phyloP scores from a whole-genome alignment of 169 alveolate species.

The Toxoplasma gondii region DNA sequence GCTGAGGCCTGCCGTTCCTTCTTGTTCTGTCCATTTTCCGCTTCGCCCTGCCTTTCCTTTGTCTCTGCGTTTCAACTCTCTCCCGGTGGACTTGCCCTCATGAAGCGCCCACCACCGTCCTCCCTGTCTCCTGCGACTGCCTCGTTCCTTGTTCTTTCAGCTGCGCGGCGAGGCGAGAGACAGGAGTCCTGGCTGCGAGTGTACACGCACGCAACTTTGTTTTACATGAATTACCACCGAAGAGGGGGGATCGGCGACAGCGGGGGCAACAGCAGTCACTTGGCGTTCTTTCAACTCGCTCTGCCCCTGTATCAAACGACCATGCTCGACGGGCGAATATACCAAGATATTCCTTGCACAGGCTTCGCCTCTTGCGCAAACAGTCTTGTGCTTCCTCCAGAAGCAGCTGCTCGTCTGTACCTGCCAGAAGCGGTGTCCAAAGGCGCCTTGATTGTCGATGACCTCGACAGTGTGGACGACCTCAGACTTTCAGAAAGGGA shows the following conservation, averaged over 20 bases:
- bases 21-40: too few relatives aligned
- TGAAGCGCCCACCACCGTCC: too few relatives aligned
- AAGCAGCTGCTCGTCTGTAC: slow-evolving; percentile 24
- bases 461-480: slow-evolving; percentile 47
- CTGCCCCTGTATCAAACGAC: slow-evolving; percentile 56
- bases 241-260: slow-evolving; percentile 54
- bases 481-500: slow-evolving; percentile 58
- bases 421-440: slow-evolving; percentile 41
- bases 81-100: too few relatives aligned
- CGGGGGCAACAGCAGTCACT: slow-evolving; percentile 31
- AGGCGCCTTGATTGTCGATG: slow-evolving; percentile 65
- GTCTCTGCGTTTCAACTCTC: too few relatives aligned
- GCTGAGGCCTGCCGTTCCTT: too few relatives aligned
- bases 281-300: slow-evolving; percentile 55
- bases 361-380: slow-evolving; percentile 58
- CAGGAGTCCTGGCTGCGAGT: slow-evolving; percentile 49
- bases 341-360: slow-evolving; percentile 51
- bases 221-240: slow-evolving; percentile 61
- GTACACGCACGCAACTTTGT: slow-evolving; percentile 43
- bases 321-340: slow-evolving; percentile 54
- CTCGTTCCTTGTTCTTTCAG: not conserved
- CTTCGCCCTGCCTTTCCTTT: too few relatives aligned
- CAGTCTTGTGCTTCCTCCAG: slow-evolving; percentile 53
- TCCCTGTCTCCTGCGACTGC: not conserved
- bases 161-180: slow-evolving; percentile 49